Evolutionary conservation across 75 land plant species (phyloP).

Genomic region (Chamaecyparis obtusa): DNA sequence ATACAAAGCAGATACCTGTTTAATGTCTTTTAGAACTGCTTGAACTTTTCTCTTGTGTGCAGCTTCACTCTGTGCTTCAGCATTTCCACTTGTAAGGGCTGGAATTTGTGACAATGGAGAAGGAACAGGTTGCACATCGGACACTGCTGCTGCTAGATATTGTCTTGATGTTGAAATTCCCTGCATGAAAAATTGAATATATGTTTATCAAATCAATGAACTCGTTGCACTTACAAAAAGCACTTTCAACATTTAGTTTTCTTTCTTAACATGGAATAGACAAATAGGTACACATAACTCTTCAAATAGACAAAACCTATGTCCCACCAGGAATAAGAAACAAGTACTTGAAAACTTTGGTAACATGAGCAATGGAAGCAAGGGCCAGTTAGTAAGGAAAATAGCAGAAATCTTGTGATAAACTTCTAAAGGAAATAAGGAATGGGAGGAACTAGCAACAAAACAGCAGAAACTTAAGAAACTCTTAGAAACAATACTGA

Average conservation of each 20-base stretch:
- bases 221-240: not conserved
- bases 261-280: not conserved
- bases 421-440: not conserved
- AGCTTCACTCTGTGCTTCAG: slow-evolving; percentile 22
- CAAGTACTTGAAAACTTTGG: not conserved
- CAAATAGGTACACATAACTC: not conserved
- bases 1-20: slow-evolving; percentile 38
- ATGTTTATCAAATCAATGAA: not conserved
- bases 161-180: slow-evolving; percentile 45
- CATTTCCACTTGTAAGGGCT: slow-evolving; percentile 23
- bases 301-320: not conserved
- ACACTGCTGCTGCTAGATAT: slow-evolving; percentile 20
- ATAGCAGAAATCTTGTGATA: not conserved
- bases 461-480: not conserved
- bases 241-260: not conserved
- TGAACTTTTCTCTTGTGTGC: slow-evolving; percentile 45
- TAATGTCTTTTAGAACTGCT: slow-evolving; percentile 71
- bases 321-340: not conserved
- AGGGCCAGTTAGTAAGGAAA: not conserved
- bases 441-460: not conserved
- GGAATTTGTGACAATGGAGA: slow-evolving; percentile 64
- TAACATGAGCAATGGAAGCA: not conserved
- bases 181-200: slow-evolving; percentile 17
- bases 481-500: not conserved
- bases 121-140: slow-evolving; percentile 42